Percentiles rank a stretch among this genome's conserved stretches.
Conservation (phyloP, 768 basidiomycete genomes). For the Tricholoma flavovirens region DNA sequence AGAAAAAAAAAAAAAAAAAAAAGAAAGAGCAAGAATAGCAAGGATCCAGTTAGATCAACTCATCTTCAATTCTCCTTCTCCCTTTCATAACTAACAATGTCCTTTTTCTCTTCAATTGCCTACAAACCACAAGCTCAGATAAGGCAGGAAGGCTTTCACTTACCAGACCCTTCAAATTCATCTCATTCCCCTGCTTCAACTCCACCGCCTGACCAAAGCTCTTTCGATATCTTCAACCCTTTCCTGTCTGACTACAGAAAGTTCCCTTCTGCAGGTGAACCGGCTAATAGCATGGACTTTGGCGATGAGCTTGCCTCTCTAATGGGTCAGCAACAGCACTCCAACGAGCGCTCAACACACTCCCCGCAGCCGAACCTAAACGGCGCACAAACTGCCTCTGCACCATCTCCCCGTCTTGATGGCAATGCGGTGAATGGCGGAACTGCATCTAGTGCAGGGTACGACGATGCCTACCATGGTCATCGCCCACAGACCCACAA, state of each 20-base stretch:
- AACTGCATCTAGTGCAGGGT: too few species aligned
- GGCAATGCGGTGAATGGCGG: too few species aligned
- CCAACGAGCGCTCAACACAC: constrained; percentile 17
- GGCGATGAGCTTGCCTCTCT: constrained; percentile 63
- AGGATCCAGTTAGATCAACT: too few species aligned
- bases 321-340: constrained; percentile 31
- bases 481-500: constrained; percentile 34
- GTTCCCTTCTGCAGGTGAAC: constrained; percentile 31
- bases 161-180: constrained; percentile 29
- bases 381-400: too few species aligned
- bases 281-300: constrained; percentile 43
- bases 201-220: neutral
- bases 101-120: constrained; percentile 30
- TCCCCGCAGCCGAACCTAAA: constrained; percentile 8
- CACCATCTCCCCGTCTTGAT: too few species aligned
- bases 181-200: too few species aligned
- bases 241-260: constrained; percentile 48
- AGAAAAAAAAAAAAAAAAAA: too few species aligned
- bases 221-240: constrained; percentile 38
- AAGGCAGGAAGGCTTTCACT: constrained; percentile 71
- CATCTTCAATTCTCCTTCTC: too few species aligned
- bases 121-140: constrained; percentile 51
- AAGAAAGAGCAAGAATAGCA: too few species aligned
- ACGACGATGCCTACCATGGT: neutral
- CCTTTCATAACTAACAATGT: constrained; percentile 17